Conservation (phyloP, 208 protist species). For the Leishmania arabica region DNA sequence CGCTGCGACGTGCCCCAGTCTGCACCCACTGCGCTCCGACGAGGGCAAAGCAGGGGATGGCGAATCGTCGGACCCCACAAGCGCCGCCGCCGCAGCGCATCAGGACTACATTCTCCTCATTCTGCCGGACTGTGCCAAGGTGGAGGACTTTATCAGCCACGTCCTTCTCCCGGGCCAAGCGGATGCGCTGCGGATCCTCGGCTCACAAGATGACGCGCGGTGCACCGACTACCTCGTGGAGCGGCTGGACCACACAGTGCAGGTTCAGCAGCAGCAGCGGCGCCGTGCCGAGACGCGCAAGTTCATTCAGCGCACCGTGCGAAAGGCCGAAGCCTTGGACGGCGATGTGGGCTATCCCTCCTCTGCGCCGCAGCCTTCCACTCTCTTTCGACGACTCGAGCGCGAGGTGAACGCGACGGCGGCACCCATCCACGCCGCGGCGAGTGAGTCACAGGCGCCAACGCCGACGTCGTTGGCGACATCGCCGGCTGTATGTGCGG, state of each 20-base stretch:
- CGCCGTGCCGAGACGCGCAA: conserved; percentile 34
- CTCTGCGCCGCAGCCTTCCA: not conserved
- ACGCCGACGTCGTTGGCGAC: not conserved
- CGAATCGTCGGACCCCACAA: not conserved
- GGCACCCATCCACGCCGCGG: not conserved
- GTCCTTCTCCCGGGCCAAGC: conserved; percentile 63
- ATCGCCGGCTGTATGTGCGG: not conserved
- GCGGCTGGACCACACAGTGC: conserved; percentile 44
- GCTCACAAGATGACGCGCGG: not conserved
- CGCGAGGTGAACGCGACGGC: not conserved
- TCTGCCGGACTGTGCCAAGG: conserved; percentile 59
- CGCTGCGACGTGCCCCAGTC: conserved; percentile 28
- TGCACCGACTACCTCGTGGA: conserved; percentile 36
- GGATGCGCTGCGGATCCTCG: conserved; percentile 7
- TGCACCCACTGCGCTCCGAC: not conserved
- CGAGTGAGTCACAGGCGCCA: not conserved
- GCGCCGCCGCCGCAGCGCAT: conserved; percentile 1
- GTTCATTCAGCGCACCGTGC: conserved; percentile 44
- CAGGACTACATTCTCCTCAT: conserved; percentile 53
- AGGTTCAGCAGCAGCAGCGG: conserved; percentile 34
- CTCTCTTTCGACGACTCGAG: conserved; percentile 13
- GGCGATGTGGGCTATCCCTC: not conserved
- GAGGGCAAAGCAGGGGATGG: not conserved
- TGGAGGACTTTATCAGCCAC: conserved; percentile 44
- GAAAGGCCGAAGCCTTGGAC: not conserved